Base-by-base conservation (phyloP, 805 yeast genomes). In the Wickerhamiella shivajii region DNA sequence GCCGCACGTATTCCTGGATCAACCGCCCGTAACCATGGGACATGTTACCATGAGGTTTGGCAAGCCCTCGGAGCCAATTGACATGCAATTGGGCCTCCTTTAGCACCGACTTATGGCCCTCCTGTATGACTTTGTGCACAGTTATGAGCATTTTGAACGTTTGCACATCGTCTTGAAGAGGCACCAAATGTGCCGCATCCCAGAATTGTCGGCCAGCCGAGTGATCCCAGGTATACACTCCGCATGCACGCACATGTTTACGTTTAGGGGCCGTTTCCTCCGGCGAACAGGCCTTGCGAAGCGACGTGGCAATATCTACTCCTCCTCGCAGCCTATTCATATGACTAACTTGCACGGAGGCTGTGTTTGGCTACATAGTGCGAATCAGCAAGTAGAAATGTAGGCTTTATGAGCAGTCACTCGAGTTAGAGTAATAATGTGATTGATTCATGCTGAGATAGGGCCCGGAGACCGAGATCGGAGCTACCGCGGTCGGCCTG, bases 161-260 rank as follows among this genome's bases (percentile, higher is more conserved):
- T 55, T 79, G 93, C 12, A 85, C 67, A 47, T 80, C 87, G 37
- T 69, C 66, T 42, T 76, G 84, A 38, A 85, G 60, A 1, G 96
- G 93, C 41, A 74, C 72, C 34, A 77, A 56, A 54, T 79, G 81
- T 41, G 87, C 61, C 2, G 76, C 73, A 46, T 78, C 73, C 87
- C 95, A 87, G 47, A 85, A 79, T 7, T 79, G 80, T 38, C 71
- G 66, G 3, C 92, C 73, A 24, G 81, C 72, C 51, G 78, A 77
- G 49, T 81, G 87, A 55, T 90, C 98, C 95, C 96, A 87, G 1
- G 96, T 83, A 56, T 77, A 85, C 24, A 87, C 93, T 39, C 85
- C 85, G 60, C 95, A 83, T 2, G 93, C 83, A 49, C 98, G 66
- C 5, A 87, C 97, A 57, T 87, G 98, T 54, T 87, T 87, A 45